Evolutionary conservation across 768 basidiomycete genomes (phyloP).

Genomic region (Gymnopilus dilepis): DNA sequence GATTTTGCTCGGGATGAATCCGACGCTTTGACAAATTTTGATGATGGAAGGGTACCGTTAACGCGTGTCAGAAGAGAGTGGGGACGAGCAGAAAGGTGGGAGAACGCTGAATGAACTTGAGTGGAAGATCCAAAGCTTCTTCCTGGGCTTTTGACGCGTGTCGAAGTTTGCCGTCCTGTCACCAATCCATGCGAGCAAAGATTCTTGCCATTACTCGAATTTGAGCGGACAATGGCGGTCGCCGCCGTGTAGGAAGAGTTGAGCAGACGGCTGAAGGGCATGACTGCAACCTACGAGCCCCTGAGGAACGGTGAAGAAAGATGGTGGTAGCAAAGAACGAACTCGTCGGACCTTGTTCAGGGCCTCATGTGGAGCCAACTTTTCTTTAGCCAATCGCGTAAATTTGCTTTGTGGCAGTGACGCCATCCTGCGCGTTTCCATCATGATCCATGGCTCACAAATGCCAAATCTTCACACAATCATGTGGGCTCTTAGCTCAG

Average conservation of each 20-base stretch:
- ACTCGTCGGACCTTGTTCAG: background rate
- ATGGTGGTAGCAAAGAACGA: background rate
- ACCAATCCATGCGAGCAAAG: background rate
- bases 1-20: background rate
- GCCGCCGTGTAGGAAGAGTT: background rate
- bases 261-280: background rate
- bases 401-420: background rate
- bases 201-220: background rate
- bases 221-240: background rate
- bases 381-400: slow-evolving; percentile 1
- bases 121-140: background rate
- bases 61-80: background rate
- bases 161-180: background rate
- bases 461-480: no score
- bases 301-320: background rate
- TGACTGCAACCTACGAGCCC: background rate
- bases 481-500: slow-evolving; percentile 43
- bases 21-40: background rate
- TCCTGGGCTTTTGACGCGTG: background rate
- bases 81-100: background rate
- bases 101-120: background rate
- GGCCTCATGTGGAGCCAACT: background rate
- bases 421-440: background rate
- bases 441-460: no score
- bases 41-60: no score